Evolutionary conservation across 2,329 filamentous ascomycete genomes (phyloP).

Genomic region (Monosporascus sp.): DNA sequence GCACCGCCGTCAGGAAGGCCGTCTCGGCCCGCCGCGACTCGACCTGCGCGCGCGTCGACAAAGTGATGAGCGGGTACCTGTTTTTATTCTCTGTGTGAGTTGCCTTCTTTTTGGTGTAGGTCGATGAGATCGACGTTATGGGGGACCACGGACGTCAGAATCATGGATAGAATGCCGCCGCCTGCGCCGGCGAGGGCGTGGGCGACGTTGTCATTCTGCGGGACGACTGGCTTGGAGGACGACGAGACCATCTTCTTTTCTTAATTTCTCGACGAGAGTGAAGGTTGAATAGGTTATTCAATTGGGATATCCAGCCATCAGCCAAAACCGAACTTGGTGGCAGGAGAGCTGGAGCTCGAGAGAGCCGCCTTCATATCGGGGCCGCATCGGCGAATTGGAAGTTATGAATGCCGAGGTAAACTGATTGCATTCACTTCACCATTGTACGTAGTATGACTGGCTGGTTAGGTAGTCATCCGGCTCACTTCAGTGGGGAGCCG

Average conservation of each 20-base stretch:
- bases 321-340: too few species aligned
- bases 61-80: constrained; percentile 92
- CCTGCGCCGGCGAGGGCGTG: constrained; percentile 91
- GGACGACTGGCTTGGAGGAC: constrained; percentile 58
- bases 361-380: too few species aligned
- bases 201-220: constrained; percentile 94
- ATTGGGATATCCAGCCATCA: not conserved
- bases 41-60: constrained; percentile 95
- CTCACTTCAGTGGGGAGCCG: too few species aligned
- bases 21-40: constrained; percentile 91
- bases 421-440: too few species aligned
- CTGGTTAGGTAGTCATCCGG: too few species aligned
- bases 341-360: not conserved
- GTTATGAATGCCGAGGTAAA: too few species aligned
- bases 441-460: too few species aligned
- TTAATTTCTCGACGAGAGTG: not conserved
- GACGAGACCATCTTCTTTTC: constrained; percentile 20
- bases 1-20: constrained; percentile 76
- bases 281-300: not conserved
- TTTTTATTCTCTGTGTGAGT: not conserved
- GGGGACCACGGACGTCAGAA: constrained; percentile 64
- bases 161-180: constrained; percentile 91
- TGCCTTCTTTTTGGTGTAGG: too few species aligned
- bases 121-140: too few species aligned
- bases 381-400: too few species aligned